Evolutionary conservation across 1,284 basidiomycete genomes (phyloP).

Genomic region (Singerocomus inundabilis): DNA sequence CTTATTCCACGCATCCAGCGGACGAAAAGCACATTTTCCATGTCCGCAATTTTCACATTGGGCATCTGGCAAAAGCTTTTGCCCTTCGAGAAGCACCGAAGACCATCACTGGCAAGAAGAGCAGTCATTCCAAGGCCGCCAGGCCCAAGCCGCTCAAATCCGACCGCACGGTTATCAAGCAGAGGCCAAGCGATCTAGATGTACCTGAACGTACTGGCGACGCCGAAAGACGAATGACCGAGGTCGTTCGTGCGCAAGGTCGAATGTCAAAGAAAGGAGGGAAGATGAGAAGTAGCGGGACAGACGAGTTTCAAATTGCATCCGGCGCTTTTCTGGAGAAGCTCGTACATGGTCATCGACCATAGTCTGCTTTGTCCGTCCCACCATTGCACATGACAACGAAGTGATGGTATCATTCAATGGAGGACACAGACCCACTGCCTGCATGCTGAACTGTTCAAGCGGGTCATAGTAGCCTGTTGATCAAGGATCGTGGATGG

Average conservation of each 20-base stretch:
- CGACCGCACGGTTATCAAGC: slow-evolving; percentile 1
- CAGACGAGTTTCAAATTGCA: slow-evolving; percentile 82
- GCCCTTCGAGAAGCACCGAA: slow-evolving; percentile 92
- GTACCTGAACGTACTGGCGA: slow-evolving; percentile 29
- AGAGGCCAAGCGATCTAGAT: slow-evolving; percentile 43
- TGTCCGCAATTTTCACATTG: slow-evolving; percentile 89
- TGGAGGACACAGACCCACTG: neutral
- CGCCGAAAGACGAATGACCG: slow-evolving; percentile 83
- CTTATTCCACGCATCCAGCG: slow-evolving; percentile 96
- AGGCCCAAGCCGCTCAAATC: slow-evolving; percentile 36
- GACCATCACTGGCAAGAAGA: slow-evolving; percentile 45
- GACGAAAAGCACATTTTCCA: slow-evolving; percentile 97
- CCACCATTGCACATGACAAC: neutral
- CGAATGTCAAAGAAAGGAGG: slow-evolving; percentile 79
- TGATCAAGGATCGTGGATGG: neutral
- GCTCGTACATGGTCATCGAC: slow-evolving; percentile 42
- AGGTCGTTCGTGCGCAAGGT: slow-evolving; percentile 84
- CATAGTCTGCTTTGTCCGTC: slow-evolving; percentile 1
- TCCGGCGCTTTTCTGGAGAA: slow-evolving; percentile 67
- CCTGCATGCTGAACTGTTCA: slow-evolving; percentile 3
- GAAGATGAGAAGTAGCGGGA: slow-evolving; percentile 70
- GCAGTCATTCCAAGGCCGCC: slow-evolving; percentile 19
- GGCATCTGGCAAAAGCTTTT: slow-evolving; percentile 96
- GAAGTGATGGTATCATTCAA: neutral
- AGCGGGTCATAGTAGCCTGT: neutral